Evolutionary conservation across 2,329 filamentous ascomycete species (phyloP), one percentile per base, ranked within the genome.

Genomic region (Alternaria triticimaculans): DNA sequence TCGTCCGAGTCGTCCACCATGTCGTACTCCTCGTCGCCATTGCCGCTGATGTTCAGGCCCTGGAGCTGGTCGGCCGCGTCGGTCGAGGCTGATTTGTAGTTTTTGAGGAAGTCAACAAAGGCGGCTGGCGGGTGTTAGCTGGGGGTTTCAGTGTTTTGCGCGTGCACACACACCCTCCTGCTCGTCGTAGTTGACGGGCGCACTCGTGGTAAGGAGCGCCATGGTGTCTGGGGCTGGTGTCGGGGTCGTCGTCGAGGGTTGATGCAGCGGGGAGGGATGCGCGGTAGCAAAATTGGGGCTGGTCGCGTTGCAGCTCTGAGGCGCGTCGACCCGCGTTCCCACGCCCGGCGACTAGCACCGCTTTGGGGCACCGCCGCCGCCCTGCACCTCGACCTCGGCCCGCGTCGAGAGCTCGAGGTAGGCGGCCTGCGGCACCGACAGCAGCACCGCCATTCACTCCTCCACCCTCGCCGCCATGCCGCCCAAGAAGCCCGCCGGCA

Each of bases 11-110:
- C 91, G 78, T 97, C 93, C 89, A 97, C 93, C 77, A 96, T 92
- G 75, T 97, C 94, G 79, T 97, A 93, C 74, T 97, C 93, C 75
- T 97, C 94, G 80, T 91, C 94, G 72, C 91, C 92, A 81, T 96
- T 91, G 76, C 93, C 94, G 79, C 94, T 91, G 68, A 99, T 92
- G 76, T 92, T 92, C 74, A 99, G 89, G 70, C 91, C 89, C 72
- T 93, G 89, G 51, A 99, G 87, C 48, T 94, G 94, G 78, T 94
- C 90, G 43, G 92, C 89, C 70, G 96, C 89, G 63, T 90, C 85
- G 15, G 85, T 82, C n/a, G 85, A 84, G 60, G 86, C 87, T n/a
- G 90, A 90, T 84, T 99, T 98, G 89, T 96, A 99, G 67, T 89
- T 89, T 73, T 87, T 85, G 67, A 99, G 85, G 79, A 99, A 99